phyloP scores from a whole-genome alignment of 306 rosid species.

The Pyrus communis region DNA sequence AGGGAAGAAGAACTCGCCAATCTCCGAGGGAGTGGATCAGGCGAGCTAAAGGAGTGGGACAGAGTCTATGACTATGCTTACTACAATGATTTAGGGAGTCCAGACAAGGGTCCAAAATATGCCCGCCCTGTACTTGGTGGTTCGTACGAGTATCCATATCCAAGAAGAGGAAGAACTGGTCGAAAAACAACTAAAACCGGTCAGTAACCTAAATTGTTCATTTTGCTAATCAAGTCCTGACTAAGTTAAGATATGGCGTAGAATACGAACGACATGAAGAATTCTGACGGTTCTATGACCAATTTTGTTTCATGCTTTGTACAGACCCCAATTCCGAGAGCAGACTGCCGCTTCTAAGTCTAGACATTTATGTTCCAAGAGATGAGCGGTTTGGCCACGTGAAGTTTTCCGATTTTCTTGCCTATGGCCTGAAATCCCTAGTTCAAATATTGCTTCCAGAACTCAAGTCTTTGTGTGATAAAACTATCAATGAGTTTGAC shows the following conservation, averaged over 20 bases:
- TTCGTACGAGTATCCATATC: conserved; percentile 57
- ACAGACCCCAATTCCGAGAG: conserved; percentile 68
- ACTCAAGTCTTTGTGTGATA: conserved; percentile 56
- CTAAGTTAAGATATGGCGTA: background rate
- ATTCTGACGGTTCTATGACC: background rate
- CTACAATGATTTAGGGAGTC: conserved; percentile 81
- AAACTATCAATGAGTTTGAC: conserved; percentile 79
- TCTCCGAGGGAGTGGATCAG: conserved; percentile 57
- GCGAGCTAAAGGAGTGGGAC: conserved; percentile 83
- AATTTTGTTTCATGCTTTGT: conserved; percentile 16
- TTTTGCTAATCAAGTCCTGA: background rate
- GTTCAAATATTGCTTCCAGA: conserved; percentile 66
- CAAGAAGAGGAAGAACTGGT: conserved; percentile 77
- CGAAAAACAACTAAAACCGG: conserved; percentile 59
- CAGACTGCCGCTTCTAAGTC: conserved; percentile 61
- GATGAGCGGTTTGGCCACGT: conserved; percentile 70
- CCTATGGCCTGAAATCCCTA: conserved; percentile 65
- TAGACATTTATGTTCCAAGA: conserved; percentile 71
- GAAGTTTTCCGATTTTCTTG: conserved; percentile 77
- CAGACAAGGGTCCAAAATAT: conserved; percentile 41
- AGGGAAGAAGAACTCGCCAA: conserved; percentile 60
- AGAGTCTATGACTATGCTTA: conserved; percentile 87
- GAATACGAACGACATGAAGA: background rate
- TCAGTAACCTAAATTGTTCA: background rate
- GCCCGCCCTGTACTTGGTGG: conserved; percentile 84